A percentile compares a stretch with the other conserved stretches of the same genome.
Evolutionary conservation across 225 moss, liverwort and hornwort species (phyloP).

Genomic region (Sphagnum tenellum): DNA sequence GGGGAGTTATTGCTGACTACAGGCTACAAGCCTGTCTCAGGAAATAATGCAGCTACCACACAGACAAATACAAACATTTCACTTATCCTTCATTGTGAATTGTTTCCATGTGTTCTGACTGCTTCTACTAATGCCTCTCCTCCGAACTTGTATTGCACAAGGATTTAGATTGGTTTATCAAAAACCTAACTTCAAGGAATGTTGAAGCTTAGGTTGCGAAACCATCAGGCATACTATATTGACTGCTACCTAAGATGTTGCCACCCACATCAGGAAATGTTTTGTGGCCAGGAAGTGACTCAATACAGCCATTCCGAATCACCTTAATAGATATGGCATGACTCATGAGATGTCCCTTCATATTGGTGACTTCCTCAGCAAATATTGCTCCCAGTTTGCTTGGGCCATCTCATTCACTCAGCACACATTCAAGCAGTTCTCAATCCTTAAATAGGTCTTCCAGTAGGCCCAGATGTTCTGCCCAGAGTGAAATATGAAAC

Average conservation of each 20-base stretch:
- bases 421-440: conserved; percentile 49
- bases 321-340: conserved; percentile 50
- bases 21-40: too few species aligned
- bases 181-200: too few species aligned
- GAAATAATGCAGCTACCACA: too few species aligned
- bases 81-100: too few species aligned
- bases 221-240: conserved; percentile 51
- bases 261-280: conserved; percentile 82
- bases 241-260: conserved; percentile 44
- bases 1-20: too few species aligned
- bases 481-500: conserved; percentile 63
- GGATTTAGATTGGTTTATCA: too few species aligned
- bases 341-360: conserved; percentile 58
- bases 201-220: conserved; percentile 30
- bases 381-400: conserved; percentile 60
- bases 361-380: conserved; percentile 51
- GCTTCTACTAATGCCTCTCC: too few species aligned
- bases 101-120: too few species aligned
- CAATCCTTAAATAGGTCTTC: conserved; percentile 38
- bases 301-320: conserved; percentile 40
- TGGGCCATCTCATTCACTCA: conserved; percentile 55
- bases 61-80: too few species aligned
- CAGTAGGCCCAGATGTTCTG: conserved; percentile 56
- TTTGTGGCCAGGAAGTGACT: conserved; percentile 30
- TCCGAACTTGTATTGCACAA: too few species aligned